These are phyloP conservation scores for Talaromyces sp. DNA, from an alignment of 2,329 filamentous ascomycete species.

Conservation along the genomic window DNA sequence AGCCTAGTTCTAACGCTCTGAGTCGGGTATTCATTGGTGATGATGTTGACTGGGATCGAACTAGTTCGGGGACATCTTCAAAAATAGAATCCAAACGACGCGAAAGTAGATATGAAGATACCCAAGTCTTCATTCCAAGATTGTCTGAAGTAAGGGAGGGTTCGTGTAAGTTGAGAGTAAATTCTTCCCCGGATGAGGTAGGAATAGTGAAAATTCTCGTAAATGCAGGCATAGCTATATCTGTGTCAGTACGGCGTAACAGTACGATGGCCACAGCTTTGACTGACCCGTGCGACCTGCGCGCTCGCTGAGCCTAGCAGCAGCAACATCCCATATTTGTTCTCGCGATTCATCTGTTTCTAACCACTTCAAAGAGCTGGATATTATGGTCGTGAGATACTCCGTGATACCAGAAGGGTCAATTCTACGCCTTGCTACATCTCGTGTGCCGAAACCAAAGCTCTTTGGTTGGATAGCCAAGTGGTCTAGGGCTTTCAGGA, in stretches of 20 bases:
- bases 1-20: slow-evolving; percentile 70
- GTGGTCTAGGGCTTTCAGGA: slow-evolving; percentile 63
- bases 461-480: slow-evolving; percentile 62
- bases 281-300: slow-evolving; percentile 68
- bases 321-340: slow-evolving; percentile 68
- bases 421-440: slow-evolving; percentile 32
- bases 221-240: slow-evolving; percentile 58
- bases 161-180: slow-evolving; percentile 73
- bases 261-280: neutral
- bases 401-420: slow-evolving; percentile 40
- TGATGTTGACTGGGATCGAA: slow-evolving; percentile 26
- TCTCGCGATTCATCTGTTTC: slow-evolving; percentile 43
- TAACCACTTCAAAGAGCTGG: slow-evolving; percentile 45
- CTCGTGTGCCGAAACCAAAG: slow-evolving; percentile 32
- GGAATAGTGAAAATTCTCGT: slow-evolving; percentile 59
- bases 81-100: slow-evolving; percentile 58
- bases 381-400: slow-evolving; percentile 48
- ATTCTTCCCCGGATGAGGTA: slow-evolving; percentile 38
- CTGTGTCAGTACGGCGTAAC: slow-evolving; percentile 20
- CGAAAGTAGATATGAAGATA: slow-evolving; percentile 80
- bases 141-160: slow-evolving; percentile 84
- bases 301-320: slow-evolving; percentile 74
- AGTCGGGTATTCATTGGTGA: slow-evolving; percentile 25
- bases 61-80: slow-evolving; percentile 31
- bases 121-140: slow-evolving; percentile 93